phyloP scores from a whole-genome alignment of 208 protist genomes.

The Histomonas meleagridis region DNA sequence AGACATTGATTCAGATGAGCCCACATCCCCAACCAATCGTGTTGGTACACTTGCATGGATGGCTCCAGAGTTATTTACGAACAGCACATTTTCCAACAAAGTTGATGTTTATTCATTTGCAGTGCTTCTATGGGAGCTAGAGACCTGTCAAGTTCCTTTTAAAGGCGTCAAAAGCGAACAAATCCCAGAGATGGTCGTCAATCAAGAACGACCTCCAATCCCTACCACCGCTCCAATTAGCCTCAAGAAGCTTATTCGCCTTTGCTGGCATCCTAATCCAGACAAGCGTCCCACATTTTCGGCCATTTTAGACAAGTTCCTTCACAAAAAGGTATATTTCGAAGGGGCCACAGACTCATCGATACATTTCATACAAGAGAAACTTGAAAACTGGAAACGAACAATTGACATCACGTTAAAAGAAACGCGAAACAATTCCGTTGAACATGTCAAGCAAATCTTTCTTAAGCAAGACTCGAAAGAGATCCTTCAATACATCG shows the following conservation, averaged over 20 bases:
- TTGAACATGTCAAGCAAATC: too few species aligned
- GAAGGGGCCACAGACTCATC: too few species aligned
- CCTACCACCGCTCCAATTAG: background rate
- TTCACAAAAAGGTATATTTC: background rate
- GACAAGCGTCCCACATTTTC: background rate
- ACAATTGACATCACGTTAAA: too few species aligned
- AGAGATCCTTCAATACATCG: too few species aligned
- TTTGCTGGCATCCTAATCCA: background rate
- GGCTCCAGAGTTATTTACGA: background rate
- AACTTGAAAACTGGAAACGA: too few species aligned
- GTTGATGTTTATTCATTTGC: background rate
- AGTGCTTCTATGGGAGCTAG: background rate
- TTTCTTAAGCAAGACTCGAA: too few species aligned
- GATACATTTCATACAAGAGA: too few species aligned
- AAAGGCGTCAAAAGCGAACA: background rate
- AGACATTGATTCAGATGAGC: background rate
- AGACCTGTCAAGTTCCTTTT: background rate
- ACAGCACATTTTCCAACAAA: background rate
- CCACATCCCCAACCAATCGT: background rate
- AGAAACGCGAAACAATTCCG: too few species aligned
- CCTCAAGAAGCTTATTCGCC: background rate
- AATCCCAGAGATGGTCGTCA: background rate
- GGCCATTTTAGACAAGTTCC: background rate
- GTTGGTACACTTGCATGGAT: background rate
- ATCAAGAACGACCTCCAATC: background rate